These are phyloP conservation scores for Ophiostoma sp. DNA, from an alignment of 2,329 filamentous ascomycete species.

Conservation along the genomic window DNA sequence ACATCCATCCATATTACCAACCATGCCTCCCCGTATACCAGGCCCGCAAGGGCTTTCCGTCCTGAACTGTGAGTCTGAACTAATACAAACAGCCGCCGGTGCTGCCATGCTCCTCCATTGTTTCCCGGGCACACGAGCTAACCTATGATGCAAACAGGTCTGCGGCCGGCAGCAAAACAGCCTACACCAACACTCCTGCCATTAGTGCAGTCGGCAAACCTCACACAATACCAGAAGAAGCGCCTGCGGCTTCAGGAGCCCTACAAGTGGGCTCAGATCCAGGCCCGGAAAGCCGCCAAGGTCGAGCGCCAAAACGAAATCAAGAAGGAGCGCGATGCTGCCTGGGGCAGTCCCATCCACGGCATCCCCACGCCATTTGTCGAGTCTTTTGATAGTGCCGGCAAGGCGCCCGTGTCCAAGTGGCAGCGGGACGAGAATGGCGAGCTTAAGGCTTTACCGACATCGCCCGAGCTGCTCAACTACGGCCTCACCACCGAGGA, in stretches of 20 bases:
- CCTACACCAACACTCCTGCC: conserved; percentile 49
- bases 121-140: background rate
- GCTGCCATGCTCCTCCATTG: conserved; percentile 21
- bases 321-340: conserved; percentile 55
- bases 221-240: conserved; percentile 59
- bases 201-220: conserved; percentile 59
- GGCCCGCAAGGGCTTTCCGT: conserved; percentile 55
- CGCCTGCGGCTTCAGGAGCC: conserved; percentile 68
- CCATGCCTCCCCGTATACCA: conserved; percentile 64
- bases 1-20: conserved; percentile 29
- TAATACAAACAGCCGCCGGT: conserved; percentile 16
- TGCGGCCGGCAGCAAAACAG: conserved; percentile 49
- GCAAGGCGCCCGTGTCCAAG: conserved; percentile 40
- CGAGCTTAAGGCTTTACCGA: conserved; percentile 39
- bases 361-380: conserved; percentile 78
- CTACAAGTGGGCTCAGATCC: conserved; percentile 73
- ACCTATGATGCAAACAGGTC: conserved; percentile 39
- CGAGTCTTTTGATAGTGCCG: conserved; percentile 68
- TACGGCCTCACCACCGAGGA: conserved; percentile 66
- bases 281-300: conserved; percentile 79
- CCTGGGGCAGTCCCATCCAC: conserved; percentile 71
- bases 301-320: conserved; percentile 68
- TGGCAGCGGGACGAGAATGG: background rate
- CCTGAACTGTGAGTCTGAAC: conserved; percentile 51
- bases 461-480: conserved; percentile 58